Percentiles rank a stretch among this genome's conserved stretches.
Evolutionary conservation across 2,329 filamentous ascomycete genomes (phyloP).

Genomic region (Amauroascus verrucosus): DNA sequence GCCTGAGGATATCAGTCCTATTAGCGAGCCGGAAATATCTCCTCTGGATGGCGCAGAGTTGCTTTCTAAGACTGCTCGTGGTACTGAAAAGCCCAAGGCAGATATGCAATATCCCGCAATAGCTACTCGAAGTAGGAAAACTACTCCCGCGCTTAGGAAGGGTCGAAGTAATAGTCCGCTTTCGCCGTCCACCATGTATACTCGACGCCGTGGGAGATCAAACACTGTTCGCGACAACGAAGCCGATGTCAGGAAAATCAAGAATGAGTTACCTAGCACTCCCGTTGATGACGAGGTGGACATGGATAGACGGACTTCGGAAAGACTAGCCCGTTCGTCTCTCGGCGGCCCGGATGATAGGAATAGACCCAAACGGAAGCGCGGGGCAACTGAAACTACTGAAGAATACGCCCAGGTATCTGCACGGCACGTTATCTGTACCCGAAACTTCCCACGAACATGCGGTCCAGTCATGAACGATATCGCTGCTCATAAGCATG

Average conservation of each 20-base stretch:
- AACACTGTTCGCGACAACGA: conserved; percentile 29
- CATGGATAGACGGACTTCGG: conserved; percentile 17
- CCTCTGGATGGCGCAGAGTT: conserved; percentile 16
- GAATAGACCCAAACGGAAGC: conserved; percentile 31
- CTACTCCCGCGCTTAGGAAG: conserved; percentile 9
- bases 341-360: background rate
- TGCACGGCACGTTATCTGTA: conserved; percentile 33
- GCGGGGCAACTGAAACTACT: conserved; percentile 26
- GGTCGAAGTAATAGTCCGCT: conserved; percentile 14
- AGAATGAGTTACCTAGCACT: conserved; percentile 28
- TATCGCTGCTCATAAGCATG: conserved; percentile 64
- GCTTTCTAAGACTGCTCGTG: background rate
- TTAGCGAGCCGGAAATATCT: conserved; percentile 35
- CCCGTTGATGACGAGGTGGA: conserved; percentile 26
- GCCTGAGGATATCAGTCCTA: conserved; percentile 37
- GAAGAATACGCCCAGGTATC: conserved; percentile 19
- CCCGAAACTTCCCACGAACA: conserved; percentile 51
- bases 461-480: conserved; percentile 64
- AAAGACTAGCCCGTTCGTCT: background rate
- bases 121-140: conserved; percentile 17
- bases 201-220: conserved; percentile 31
- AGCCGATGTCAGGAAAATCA: conserved; percentile 22
- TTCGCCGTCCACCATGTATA: conserved; percentile 27
- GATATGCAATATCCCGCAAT: background rate
- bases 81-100: background rate